These are phyloP conservation scores for Dryas integrifolia DNA, from an alignment of 331 rosid genomes.

Conservation along the genomic window DNA sequence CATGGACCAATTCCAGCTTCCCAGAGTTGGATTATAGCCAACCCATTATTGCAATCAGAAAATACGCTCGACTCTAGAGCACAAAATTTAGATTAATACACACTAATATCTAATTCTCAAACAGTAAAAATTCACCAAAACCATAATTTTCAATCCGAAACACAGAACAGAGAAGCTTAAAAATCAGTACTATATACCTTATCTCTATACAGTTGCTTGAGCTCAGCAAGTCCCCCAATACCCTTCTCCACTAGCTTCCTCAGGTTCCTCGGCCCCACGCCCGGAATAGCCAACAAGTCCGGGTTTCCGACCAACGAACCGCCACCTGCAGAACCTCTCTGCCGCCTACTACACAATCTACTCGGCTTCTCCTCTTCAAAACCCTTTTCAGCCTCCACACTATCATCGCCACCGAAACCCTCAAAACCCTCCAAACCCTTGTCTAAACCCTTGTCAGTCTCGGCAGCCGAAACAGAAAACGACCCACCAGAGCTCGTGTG, in stretches of 20 bases:
- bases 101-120: not conserved
- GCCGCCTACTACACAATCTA: conserved; percentile 54
- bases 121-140: not conserved
- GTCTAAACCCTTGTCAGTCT: conserved; percentile 20
- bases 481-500: conserved; percentile 39
- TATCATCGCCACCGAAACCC: conserved; percentile 17
- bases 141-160: not conserved
- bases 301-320: conserved; percentile 47
- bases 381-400: conserved; percentile 20
- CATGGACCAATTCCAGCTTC: not conserved
- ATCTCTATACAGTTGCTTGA: conserved; percentile 83
- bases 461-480: conserved; percentile 31
- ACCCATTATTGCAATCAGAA: not conserved
- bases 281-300: conserved; percentile 91
- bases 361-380: conserved; percentile 36
- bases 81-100: not conserved
- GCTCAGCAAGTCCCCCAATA: conserved; percentile 81
- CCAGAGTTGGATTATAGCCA: not conserved
- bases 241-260: conserved; percentile 84
- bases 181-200: conserved; percentile 50
- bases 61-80: not conserved
- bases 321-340: conserved; percentile 38
- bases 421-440: conserved; percentile 13
- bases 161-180: not conserved
- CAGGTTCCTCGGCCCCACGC: conserved; percentile 92